These are phyloP conservation scores for Fusarium mangiferae DNA, from an alignment of 2,329 filamentous ascomycete species.

Conservation along the genomic window DNA sequence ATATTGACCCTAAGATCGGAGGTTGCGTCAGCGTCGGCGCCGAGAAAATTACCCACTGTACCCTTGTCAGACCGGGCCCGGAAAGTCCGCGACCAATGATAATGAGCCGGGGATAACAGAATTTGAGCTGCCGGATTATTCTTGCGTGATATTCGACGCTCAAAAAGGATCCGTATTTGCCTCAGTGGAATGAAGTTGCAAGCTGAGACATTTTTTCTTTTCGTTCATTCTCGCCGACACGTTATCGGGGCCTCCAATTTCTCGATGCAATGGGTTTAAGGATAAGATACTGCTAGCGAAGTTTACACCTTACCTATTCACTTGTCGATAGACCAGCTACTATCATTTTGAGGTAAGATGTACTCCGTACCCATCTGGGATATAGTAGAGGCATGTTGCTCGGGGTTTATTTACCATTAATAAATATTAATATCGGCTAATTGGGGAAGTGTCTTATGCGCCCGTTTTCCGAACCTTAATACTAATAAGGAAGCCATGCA, in stretches of 20 bases:
- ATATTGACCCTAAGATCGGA: neutral
- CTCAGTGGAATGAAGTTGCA: neutral
- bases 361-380: too few relatives aligned
- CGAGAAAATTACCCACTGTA: neutral
- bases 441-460: neutral
- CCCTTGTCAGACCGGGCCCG: neutral
- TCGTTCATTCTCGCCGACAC: rapidly evolving
- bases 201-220: neutral
- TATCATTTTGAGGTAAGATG: rapidly evolving
- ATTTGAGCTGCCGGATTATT: neutral
- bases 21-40: neutral
- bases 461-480: neutral
- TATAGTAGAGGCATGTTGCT: neutral
- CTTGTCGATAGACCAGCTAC: neutral
- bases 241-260: neutral
- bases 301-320: neutral
- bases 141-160: neutral
- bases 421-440: neutral
- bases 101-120: neutral
- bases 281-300: neutral
- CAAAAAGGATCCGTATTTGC: neutral
- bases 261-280: neutral
- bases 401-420: too few relatives aligned
- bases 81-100: neutral
- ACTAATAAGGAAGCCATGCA: neutral